These are phyloP conservation scores for Hevea brasiliensis DNA, from an alignment of 345 rosid species.

Conservation along the genomic window DNA sequence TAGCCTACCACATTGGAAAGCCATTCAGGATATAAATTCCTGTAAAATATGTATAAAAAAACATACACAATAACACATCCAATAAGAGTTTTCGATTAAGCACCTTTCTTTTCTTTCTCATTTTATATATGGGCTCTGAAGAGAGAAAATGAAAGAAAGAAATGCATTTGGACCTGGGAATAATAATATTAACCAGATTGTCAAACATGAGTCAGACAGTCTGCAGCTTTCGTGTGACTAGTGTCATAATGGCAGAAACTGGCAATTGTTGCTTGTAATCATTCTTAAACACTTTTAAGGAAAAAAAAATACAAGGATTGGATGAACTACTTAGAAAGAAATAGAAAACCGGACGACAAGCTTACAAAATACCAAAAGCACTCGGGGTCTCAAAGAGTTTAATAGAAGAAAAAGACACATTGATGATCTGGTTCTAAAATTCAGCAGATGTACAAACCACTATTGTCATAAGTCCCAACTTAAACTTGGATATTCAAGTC, in stretches of 20 bases:
- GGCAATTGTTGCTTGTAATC: background rate
- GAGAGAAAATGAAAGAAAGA: background rate
- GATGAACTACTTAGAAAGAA: background rate
- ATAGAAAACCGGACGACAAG: background rate
- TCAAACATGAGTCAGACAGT: background rate
- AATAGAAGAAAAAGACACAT: background rate
- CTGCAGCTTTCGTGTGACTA: background rate
- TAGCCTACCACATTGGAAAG: conserved; percentile 47
- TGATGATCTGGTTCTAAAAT: background rate
- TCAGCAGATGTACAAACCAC: background rate
- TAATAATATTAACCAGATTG: background rate
- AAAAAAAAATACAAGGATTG: background rate
- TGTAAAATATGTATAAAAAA: background rate
- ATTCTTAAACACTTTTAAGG: background rate
- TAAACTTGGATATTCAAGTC: background rate
- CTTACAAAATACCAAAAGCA: background rate
- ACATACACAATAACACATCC: background rate
- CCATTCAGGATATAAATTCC: background rate
- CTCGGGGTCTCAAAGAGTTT: background rate
- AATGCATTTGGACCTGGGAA: background rate
- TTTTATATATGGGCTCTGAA: background rate
- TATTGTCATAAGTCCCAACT: background rate
- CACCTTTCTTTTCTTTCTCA: background rate
- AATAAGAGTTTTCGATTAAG: background rate
- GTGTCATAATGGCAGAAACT: background rate